phyloP scores from a whole-genome alignment of 805 yeast genomes.

The Candida sithepensis region DNA sequence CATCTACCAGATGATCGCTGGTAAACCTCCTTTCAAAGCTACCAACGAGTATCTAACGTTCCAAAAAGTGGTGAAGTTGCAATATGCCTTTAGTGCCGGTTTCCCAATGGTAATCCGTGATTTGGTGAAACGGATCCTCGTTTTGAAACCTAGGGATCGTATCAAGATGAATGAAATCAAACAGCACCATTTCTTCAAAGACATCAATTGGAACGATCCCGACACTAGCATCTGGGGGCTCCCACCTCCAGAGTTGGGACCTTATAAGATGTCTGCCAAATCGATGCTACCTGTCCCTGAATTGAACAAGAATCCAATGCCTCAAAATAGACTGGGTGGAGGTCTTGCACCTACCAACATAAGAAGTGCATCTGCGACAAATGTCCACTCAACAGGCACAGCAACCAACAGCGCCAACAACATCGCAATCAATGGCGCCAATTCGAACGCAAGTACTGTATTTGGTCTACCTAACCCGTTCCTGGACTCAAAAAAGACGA shows the following conservation, averaged over 20 bases:
- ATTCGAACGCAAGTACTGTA: constrained; percentile 10
- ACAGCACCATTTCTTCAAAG: constrained; percentile 59
- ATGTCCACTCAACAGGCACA: neutral
- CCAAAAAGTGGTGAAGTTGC: constrained; percentile 76
- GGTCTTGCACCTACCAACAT: neutral
- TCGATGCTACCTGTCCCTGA: constrained; percentile 76
- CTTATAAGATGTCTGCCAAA: constrained; percentile 71
- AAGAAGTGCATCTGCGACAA: constrained; percentile 4
- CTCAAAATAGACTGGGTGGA: constrained; percentile 5
- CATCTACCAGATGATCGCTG: constrained; percentile 59
- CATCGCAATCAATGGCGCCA: constrained; percentile 5
- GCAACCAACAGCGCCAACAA: constrained; percentile 6
- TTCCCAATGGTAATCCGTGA: constrained; percentile 73
- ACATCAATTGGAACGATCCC: constrained; percentile 50
- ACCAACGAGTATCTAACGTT: constrained; percentile 78
- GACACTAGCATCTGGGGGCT: constrained; percentile 56
- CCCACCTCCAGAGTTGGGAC: constrained; percentile 62
- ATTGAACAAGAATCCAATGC: constrained; percentile 27
- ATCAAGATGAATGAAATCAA: constrained; percentile 54
- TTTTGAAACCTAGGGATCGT: constrained; percentile 62
- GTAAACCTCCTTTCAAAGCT: constrained; percentile 78
- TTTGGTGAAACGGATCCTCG: constrained; percentile 63
- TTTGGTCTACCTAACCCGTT: constrained; percentile 21
- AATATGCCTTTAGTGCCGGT: constrained; percentile 81
- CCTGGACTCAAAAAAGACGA: constrained; percentile 12